Base-by-base conservation (phyloP, 306 rosid genomes). In the Ormosia semicastrata region DNA sequence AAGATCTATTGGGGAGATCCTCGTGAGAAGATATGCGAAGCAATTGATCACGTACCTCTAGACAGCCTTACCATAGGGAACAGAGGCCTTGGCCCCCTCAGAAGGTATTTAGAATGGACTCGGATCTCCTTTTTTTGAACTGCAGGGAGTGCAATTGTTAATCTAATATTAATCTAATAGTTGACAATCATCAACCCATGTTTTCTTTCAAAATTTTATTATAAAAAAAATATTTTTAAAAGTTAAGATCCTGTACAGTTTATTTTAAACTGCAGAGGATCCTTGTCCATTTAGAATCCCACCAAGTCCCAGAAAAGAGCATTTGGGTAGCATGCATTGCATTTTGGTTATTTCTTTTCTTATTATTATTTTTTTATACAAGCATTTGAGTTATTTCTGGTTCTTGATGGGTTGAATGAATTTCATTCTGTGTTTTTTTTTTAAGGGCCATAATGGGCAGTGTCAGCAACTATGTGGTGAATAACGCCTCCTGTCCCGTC, bases 391-490 rank as follows among this genome's bases (percentile, higher is more conserved):
- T 24, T 24, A 24, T 24, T 24, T 24, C 24, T 24, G 24, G 24
- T 24, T 24, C 24, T 24, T 24, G 24, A 24, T 0, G 18, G 24
- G 29, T 17, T 73, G 33, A 84, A 40, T 72, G 68, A 73, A 44
- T 60, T 74, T 71, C 17, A 63, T 73, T 65, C 3, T 0, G 65
- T n/a, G 29, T 32, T 36, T 32, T 2, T 53, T 7, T 33, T 85
- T 69, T 8, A 89, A 94, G 98, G 89, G 98, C 62, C 4, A 70
- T 94, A 52, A 67, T 94, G 90, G 98, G 98, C 6, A 94, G 98
- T 75, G 98, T 94, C 1, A 94, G 98, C 90, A 91, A 91, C 87
- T 68, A 77, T 24, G 94, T 93, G 41, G 92, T 94, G 87, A 94
- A 89, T 58, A 78, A 89, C 66, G 97, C 91, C 12, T 6, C 86